phyloP scores from a whole-genome alignment of 2,329 filamentous ascomycete genomes.

The Aspergillus glaucus region DNA sequence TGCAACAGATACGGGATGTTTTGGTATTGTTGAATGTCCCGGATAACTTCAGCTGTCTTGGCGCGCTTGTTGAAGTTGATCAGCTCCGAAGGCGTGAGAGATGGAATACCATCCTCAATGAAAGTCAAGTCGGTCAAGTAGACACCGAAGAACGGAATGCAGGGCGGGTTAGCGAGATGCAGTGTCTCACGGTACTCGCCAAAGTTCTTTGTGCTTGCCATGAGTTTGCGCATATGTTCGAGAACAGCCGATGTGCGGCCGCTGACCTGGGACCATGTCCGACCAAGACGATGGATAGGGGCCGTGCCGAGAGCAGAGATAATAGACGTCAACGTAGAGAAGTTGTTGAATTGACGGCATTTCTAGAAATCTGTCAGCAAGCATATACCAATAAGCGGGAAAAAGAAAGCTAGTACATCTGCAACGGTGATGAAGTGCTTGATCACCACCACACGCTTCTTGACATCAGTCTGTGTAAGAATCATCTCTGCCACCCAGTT shows the following conservation, averaged over 20 bases:
- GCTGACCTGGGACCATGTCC: conserved; percentile 92
- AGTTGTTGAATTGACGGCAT: conserved; percentile 91
- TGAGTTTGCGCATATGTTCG: conserved; percentile 87
- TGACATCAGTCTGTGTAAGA: conserved; percentile 84
- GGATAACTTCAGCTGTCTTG: conserved; percentile 96
- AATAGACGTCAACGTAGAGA: conserved; percentile 93
- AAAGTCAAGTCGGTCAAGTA: conserved; percentile 97
- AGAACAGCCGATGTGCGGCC: conserved; percentile 72
- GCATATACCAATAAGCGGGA: background rate
- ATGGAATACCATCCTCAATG: conserved; percentile 96
- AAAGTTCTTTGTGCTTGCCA: conserved; percentile 98
- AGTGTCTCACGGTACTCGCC: conserved; percentile 90
- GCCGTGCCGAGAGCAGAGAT: conserved; percentile 93
- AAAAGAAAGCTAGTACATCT: conserved; percentile 56
- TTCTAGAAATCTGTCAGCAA: conserved; percentile 52
- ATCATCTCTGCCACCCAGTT: conserved; percentile 99
- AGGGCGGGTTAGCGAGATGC: conserved; percentile 88
- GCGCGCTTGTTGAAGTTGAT: conserved; percentile 99
- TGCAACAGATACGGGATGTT: conserved; percentile 93
- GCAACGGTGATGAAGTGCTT: conserved; percentile 97
- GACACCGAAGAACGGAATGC: conserved; percentile 97
- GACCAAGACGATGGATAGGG: conserved; percentile 84
- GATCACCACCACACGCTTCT: conserved; percentile 93
- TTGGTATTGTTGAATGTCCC: conserved; percentile 97
- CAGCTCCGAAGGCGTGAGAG: conserved; percentile 88